Conservation (phyloP, 768 basidiomycete species). For the Gymnopilus junonius region DNA sequence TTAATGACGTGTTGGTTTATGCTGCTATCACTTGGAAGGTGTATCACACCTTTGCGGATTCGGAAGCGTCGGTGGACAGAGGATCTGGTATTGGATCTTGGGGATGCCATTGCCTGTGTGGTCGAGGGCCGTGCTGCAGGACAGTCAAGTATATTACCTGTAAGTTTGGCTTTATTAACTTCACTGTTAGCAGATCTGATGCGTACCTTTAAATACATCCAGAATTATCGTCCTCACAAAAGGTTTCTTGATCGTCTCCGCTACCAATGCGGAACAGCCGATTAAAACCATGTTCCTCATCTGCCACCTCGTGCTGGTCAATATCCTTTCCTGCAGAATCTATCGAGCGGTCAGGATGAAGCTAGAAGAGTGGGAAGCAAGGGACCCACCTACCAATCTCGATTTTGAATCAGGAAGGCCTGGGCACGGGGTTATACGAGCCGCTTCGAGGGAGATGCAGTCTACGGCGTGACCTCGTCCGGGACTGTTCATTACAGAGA, state of each 20-base stretch:
- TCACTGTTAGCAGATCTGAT: too few species aligned
- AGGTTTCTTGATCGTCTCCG: conserved; percentile 4
- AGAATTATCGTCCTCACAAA: conserved; percentile 18
- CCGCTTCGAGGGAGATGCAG: neutral
- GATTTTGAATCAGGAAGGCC: conserved; percentile 1
- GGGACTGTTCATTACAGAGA: neutral
- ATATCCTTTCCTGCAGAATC: conserved; percentile 15
- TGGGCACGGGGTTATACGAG: neutral
- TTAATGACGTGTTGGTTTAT: conserved; percentile 35
- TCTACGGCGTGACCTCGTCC: neutral
- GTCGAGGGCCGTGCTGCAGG: conserved; percentile 23
- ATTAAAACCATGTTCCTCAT: conserved; percentile 14
- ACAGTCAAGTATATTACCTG: conserved; percentile 7
- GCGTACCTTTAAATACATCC: too few species aligned
- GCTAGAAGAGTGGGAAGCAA: conserved; percentile 2
- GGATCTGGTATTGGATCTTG: conserved; percentile 11
- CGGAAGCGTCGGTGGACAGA: conserved; percentile 3
- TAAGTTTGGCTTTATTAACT: neutral
- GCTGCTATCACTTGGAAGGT: conserved; percentile 35
- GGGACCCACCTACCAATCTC: neutral
- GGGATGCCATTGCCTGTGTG: conserved; percentile 25
- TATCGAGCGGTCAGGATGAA: conserved; percentile 15
- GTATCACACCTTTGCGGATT: conserved; percentile 17
- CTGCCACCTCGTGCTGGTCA: conserved; percentile 15
- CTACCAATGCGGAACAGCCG: neutral